phyloP scores from a whole-genome alignment of 78 protist genomes.

The Goniomonas avonlea region DNA sequence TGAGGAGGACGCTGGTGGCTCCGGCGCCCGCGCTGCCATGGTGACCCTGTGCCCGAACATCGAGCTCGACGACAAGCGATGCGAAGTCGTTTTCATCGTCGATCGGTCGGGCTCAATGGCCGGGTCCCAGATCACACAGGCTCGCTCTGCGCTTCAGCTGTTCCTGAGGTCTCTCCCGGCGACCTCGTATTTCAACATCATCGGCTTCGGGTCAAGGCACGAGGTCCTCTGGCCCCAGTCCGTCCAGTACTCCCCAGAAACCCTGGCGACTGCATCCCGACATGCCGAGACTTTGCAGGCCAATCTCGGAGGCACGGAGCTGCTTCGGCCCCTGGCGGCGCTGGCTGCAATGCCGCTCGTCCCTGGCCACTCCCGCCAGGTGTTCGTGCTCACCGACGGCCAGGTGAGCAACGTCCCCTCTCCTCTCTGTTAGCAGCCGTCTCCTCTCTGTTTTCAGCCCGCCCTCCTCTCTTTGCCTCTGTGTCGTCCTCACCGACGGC shows the following conservation, averaged over 20 bases:
- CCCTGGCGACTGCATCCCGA: constrained; percentile 18
- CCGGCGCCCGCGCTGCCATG: background rate
- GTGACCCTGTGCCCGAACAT: constrained; percentile 25
- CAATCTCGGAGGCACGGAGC: constrained; percentile 64
- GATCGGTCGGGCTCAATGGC: constrained; percentile 59
- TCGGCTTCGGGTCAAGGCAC: constrained; percentile 48
- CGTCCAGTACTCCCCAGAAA: constrained; percentile 1
- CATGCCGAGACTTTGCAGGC: constrained; percentile 30
- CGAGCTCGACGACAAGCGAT: background rate
- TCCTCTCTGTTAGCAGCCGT: no score
- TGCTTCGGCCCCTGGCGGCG: constrained; percentile 23
- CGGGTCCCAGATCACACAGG: constrained; percentile 26
- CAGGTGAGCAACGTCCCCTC: constrained; percentile 56
- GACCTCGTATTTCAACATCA: constrained; percentile 43
- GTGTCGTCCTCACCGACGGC: constrained; percentile 73
- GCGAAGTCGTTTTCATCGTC: constrained; percentile 49
- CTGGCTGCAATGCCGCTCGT: background rate
- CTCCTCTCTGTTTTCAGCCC: no score
- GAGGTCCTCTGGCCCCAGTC: background rate
- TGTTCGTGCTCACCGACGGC: constrained; percentile 79
- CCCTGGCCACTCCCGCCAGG: constrained; percentile 52
- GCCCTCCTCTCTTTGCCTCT: background rate
- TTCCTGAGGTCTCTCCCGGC: constrained; percentile 49
- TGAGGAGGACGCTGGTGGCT: background rate
- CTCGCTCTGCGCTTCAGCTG: constrained; percentile 32